Evolutionary conservation across 2,329 filamentous ascomycete genomes (phyloP), one percentile per base, ranked within the genome.

Genomic region (Colletotrichum somersetense): DNA sequence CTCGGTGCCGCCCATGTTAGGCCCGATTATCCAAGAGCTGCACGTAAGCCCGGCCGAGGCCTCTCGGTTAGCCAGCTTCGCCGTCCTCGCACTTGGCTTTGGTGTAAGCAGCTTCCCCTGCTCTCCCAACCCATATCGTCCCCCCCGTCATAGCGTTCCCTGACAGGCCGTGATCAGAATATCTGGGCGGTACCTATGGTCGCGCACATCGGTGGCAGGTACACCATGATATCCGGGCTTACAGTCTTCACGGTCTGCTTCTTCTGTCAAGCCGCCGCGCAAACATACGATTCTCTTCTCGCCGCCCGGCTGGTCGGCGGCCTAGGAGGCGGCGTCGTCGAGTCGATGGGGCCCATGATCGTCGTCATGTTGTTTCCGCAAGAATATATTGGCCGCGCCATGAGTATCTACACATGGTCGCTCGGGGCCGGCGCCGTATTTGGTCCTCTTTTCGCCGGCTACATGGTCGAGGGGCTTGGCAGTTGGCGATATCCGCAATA

Each of bases 1-100:
- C 44, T 62, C 58, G 14, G 23, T 62, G 44, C 58, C 58, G n/a
- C 58, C 58, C 6, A 62, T 62, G 58, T n/a, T 62, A 18, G 58
- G 58, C n/a, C 18, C 11, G 16, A 62, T 62, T 40, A 62, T 62
- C 18, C 18, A 53, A 30, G 50, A 53, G 1, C 14, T 53, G 23
- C 50, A 53, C 50, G 50, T 53, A 7, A n/a, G 23, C 26, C 12
- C 50, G 14, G 6, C 14, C 2, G 50, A 53, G 18, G 50, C 50
- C 6, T 30, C 50, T n/a, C 23, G 16, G 5, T 26, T 53, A 7
- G 50, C 50, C 12, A 30, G 23, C 14, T 53, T 23, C 23, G 50
- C 50, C 2, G 2, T 30, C 30, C 26, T 53, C 23, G 50, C 50
- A 16, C 50, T 53, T 23, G 50, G 50, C 11, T 30, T 53, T 16